Conservation (phyloP, 2,329 filamentous ascomycete genomes). For the Paracorniculantispora psalliotae region DNA sequence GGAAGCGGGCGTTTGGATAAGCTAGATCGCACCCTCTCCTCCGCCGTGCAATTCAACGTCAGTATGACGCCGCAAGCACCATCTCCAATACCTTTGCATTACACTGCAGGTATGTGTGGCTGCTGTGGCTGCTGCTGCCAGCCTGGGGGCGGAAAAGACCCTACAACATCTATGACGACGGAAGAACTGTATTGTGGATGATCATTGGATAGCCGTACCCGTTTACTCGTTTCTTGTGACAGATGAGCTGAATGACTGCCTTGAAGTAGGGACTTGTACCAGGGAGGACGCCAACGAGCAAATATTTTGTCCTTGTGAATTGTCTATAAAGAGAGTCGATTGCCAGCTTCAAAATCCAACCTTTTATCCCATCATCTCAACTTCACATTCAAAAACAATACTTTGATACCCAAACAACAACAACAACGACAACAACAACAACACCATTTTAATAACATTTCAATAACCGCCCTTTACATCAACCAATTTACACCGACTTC, state of each 20-base stretch:
- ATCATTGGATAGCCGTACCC: background rate
- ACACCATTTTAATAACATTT: background rate
- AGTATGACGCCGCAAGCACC: conserved; percentile 7
- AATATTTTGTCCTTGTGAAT: background rate
- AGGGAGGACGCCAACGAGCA: background rate
- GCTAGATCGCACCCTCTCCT: background rate
- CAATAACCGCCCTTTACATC: background rate
- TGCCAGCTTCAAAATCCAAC: background rate
- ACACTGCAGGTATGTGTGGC: background rate
- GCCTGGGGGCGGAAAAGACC: background rate
- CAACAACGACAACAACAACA: no score
- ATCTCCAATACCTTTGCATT: background rate
- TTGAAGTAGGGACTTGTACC: background rate
- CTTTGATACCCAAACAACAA: conserved; percentile 10
- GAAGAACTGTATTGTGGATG: background rate
- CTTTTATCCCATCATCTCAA: conserved; percentile 18
- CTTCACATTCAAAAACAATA: conserved; percentile 7
- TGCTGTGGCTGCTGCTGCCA: conserved; percentile 4
- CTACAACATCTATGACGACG: conserved; percentile 12
- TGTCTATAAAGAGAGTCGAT: conserved; percentile 7
- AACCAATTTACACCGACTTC: conserved; percentile 17
- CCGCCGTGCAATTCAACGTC: background rate
- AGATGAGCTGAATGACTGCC: background rate
- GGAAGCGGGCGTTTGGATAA: background rate
- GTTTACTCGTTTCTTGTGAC: background rate